These are phyloP conservation scores for Eimeria sp. DNA, from an alignment of 169 alveolate species.

Conservation along the genomic window DNA sequence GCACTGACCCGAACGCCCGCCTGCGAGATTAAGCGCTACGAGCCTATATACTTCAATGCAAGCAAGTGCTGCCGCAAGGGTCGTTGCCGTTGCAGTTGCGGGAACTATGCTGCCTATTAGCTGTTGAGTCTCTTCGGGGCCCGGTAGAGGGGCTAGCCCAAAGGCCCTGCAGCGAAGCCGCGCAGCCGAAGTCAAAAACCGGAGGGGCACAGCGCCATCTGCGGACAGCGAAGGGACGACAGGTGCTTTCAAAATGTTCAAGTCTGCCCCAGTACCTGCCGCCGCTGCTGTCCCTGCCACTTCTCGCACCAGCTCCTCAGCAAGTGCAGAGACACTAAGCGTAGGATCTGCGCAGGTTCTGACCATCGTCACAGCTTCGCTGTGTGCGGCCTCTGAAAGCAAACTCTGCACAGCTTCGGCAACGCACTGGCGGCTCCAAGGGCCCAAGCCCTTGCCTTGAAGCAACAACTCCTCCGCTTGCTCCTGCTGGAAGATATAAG, in stretches of 20 bases:
- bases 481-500: constrained; percentile 23
- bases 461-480: constrained; percentile 44
- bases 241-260: neutral
- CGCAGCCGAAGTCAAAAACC: constrained; percentile 71
- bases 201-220: constrained; percentile 61
- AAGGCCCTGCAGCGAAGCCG: constrained; percentile 80
- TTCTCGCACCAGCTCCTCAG: constrained; percentile 55
- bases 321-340: neutral
- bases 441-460: constrained; percentile 54
- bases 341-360: neutral
- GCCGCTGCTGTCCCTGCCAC: neutral
- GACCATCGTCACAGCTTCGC: neutral
- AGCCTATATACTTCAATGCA: constrained; percentile 79
- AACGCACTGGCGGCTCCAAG: constrained; percentile 68
- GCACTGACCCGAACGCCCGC: neutral
- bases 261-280: neutral
- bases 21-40: constrained; percentile 45
- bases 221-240: constrained; percentile 10
- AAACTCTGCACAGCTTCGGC: constrained; percentile 36
- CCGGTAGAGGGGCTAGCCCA: constrained; percentile 58
- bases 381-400: neutral
- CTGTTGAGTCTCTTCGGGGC: constrained; percentile 77
- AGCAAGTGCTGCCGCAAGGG: constrained; percentile 81
- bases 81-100: constrained; percentile 83
- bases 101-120: constrained; percentile 80